Evolutionary conservation across 1,139 yeast genomes (phyloP), one percentile per base, ranked within the genome.

Genomic region (Debaryomyces psychrophilus): DNA sequence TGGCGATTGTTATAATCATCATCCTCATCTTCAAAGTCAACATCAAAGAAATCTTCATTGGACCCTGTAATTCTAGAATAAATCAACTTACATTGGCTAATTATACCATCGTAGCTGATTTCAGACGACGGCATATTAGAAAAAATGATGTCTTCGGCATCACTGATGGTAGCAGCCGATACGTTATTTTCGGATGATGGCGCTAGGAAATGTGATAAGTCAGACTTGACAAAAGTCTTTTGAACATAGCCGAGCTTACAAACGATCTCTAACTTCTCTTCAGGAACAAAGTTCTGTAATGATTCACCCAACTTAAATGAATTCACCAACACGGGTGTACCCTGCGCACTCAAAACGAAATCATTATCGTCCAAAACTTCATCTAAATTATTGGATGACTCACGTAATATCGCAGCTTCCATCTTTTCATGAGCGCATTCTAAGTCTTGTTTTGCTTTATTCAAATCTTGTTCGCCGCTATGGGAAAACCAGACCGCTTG

Each of bases 21-120:
- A 37, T 85, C 93, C 17, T 90, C 97, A 62, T 92, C 98, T 67
- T 92, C 98, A 61, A 92, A 92, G 66, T 92, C 98, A 29, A 92
- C 90, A 65, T 90, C 97, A 60, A 92, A 92, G 68, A 92, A 92
- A 65, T 92, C 98, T 56, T 92, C 98, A 61, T 88, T 95, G 4
- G 95, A 81, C 3, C 98, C 98, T 4, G 95, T 95, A 51, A 92
- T 82, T 50, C 79, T 75, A 49, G 82, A 83, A 63, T 88, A 93
- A 37, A 92, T 64, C 20, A 80, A 71, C 59, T 83, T 85, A n/a
- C 92, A 90, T 51, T 89, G 93, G 6, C 90, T 81, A 22, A 92
- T 81, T 8, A 87, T 80, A 25, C 97, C 98, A 62, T 92, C 98
- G 64, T 90, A 92, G 41, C 96, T 85, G 37, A 92, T 79, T 60